A percentile compares a stretch with the other conserved stretches of the same genome.
These are phyloP conservation scores for Talaromyces sp. DNA, from an alignment of 2,329 filamentous ascomycete species.

Conservation along the genomic window DNA sequence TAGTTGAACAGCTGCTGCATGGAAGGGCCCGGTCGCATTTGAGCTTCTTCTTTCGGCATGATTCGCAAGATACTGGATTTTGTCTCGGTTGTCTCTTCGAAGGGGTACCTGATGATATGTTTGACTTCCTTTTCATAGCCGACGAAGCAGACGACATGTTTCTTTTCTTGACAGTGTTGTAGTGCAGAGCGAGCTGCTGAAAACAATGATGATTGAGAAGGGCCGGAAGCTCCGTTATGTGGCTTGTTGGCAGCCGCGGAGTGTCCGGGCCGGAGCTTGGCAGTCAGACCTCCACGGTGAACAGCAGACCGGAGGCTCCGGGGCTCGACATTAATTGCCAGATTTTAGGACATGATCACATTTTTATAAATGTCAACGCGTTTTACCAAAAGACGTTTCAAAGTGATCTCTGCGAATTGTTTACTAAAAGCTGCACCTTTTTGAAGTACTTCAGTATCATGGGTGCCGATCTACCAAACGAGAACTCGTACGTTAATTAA, in stretches of 20 bases:
- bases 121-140: neutral
- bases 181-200: neutral
- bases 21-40: conserved; percentile 58
- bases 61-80: conserved; percentile 45
- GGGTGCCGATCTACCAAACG: neutral
- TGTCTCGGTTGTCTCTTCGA: conserved; percentile 31
- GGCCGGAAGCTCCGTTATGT: conserved; percentile 13
- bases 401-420: too few relatives aligned
- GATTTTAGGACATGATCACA: too few relatives aligned
- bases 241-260: conserved; percentile 23
- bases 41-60: conserved; percentile 49
- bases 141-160: too few relatives aligned
- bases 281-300: neutral
- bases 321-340: neutral
- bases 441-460: too few relatives aligned
- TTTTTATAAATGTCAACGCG: too few relatives aligned
- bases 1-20: conserved; percentile 51
- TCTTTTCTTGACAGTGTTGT: neutral
- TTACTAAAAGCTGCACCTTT: too few relatives aligned
- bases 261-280: conserved; percentile 15
- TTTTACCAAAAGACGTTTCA: too few relatives aligned
- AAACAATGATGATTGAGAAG: neutral
- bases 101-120: neutral
- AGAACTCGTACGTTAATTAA: conserved; percentile 24
- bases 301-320: conserved; percentile 15